Base-by-base conservation (phyloP, 805 yeast species). In the Kodamaea kakaduensis region DNA sequence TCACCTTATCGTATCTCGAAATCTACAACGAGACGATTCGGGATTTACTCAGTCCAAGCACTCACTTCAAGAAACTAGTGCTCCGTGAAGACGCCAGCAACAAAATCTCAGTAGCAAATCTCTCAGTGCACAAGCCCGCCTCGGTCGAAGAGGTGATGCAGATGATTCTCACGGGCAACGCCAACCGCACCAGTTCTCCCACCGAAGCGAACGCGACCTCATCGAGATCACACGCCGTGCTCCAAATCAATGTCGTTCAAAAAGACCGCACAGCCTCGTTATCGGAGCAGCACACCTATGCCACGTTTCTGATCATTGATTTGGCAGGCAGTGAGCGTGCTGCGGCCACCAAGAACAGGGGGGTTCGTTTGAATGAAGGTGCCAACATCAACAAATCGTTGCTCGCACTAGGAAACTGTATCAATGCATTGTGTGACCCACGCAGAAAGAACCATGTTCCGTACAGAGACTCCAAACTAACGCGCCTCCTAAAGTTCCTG, bases 261-360 rank as follows among this genome's bases (percentile, higher is more conserved):
- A 70, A 61, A 25, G 68, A 73, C 27, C 69, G 78, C 36, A 73
- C 82, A 0, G 78, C 81, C 0, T 86, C 78, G 38, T 45, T 84
- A 13, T 67, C 66, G 10, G 86, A 83, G 49, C 71, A 78, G 20
- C 89, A 81, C 45, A 76, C 81, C 0, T 79, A 74, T 59, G 88
- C 95, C 0, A 85, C 95, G 0, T 62, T 89, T 19, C 82, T 93
- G 1, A 82, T 90, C 17, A 89, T 90, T 31, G 97, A 90, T 57
- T 61, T 90, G 29, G 97, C 97, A 0, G 97, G 97, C 4, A 84
- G 95, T 58, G 97, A 90, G 61, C 67, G 97, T 26, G 97, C 97
- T 0, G 79, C 93, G 0, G 83, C 93, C 0, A 88, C 97, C 0
- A 77, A 75, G 45, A 90, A 90, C 56, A 60, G 87, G 30, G 97